Evolutionary conservation across 169 alveolate species (phyloP).

Genomic region (Plasmodium yoelii): DNA sequence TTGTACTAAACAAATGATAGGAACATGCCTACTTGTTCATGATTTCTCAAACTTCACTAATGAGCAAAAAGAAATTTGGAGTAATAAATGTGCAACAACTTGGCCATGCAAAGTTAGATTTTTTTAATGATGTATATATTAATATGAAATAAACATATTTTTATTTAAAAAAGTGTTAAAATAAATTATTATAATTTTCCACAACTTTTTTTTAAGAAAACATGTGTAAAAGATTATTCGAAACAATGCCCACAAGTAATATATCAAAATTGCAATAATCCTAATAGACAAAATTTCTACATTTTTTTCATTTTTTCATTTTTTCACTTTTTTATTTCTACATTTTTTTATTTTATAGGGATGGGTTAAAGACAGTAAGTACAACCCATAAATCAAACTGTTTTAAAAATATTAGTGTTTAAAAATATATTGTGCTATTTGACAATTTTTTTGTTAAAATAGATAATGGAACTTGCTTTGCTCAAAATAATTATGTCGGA

Average conservation of each 20-base stretch:
- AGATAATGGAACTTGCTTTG: conserved; percentile 51
- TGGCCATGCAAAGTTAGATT: conserved; percentile 74
- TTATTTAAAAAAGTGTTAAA: neutral
- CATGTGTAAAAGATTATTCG: conserved; percentile 61
- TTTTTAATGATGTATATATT: neutral
- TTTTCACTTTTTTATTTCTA: too few species aligned
- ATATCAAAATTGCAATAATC: neutral
- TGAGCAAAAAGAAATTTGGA: conserved; percentile 67
- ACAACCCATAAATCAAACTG: too few species aligned
- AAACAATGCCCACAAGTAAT: conserved; percentile 64
- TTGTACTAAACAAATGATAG: neutral
- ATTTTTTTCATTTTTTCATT: neutral
- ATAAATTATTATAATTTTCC: neutral
- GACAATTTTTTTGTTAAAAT: conserved; percentile 4
- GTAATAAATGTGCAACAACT: conserved; percentile 47
- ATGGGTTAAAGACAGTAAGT: conserved; percentile 61
- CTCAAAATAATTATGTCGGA: conserved; percentile 52
- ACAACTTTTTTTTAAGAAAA: conserved; percentile 13
- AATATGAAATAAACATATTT: neutral
- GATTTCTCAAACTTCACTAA: conserved; percentile 65
- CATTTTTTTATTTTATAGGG: conserved; percentile 31
- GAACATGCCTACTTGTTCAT: conserved; percentile 36
- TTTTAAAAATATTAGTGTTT: too few species aligned
- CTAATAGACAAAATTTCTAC: neutral
- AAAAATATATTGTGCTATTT: neutral